Percentiles rank a stretch among this genome's conserved stretches.
phyloP scores from a whole-genome alignment of 257 asterid genomes.

The Lantana camara region DNA sequence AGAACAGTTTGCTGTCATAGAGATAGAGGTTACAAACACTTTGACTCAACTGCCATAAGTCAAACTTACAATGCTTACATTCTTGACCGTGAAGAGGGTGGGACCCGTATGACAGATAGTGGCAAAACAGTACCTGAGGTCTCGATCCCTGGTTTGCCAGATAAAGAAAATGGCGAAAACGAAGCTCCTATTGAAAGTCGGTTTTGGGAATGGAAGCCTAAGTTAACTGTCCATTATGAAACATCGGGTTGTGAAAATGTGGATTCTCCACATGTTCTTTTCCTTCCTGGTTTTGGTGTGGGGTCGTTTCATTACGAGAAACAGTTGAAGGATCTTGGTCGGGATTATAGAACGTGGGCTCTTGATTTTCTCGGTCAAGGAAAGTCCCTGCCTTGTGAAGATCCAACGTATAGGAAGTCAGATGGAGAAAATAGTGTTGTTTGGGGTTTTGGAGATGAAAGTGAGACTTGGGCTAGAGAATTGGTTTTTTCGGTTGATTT shows the following conservation, averaged over 20 bases:
- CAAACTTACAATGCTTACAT: constrained; percentile 38
- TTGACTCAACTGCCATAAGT: constrained; percentile 38
- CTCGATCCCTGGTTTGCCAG: constrained; percentile 58
- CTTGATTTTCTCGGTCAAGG: constrained; percentile 73
- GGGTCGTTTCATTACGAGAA: constrained; percentile 74
- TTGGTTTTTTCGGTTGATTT: constrained; percentile 60
- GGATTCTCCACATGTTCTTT: constrained; percentile 54
- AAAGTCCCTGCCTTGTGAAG: constrained; percentile 57
- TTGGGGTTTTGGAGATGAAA: constrained; percentile 76
- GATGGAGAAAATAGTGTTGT: constrained; percentile 35
- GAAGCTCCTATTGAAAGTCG: constrained; percentile 46
- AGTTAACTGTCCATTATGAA: constrained; percentile 58
- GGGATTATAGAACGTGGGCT: constrained; percentile 58
- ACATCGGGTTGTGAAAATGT: constrained; percentile 59
- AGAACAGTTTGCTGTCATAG: constrained; percentile 27
- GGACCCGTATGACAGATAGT: constrained; percentile 25
- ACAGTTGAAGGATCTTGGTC: constrained; percentile 68
- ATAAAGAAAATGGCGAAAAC: constrained; percentile 40
- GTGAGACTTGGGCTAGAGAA: constrained; percentile 68
- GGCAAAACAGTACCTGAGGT: constrained; percentile 44
- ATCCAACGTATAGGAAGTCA: constrained; percentile 62
- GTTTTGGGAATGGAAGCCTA: constrained; percentile 71
- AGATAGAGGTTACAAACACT: constrained; percentile 33
- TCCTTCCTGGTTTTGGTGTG: constrained; percentile 77
- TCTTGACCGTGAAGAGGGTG: constrained; percentile 43